phyloP scores from a whole-genome alignment of 805 yeast genomes.

The Zygosaccharomyces kombuchaensis region DNA sequence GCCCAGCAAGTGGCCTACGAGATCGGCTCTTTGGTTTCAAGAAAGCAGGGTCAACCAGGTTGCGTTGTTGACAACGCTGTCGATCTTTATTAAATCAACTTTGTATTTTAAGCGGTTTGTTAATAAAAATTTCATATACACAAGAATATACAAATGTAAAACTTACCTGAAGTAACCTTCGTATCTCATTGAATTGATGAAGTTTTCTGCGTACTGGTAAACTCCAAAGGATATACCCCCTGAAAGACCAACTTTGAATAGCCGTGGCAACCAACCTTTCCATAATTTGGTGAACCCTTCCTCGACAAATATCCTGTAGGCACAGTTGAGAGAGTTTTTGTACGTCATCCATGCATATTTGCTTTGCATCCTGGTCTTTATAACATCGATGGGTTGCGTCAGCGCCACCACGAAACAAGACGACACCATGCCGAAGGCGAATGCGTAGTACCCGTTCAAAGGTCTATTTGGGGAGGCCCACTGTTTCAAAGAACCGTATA shows the following conservation, averaged over 20 bases:
- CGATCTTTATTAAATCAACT: conserved; percentile 25
- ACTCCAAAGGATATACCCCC: conserved; percentile 67
- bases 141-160: background rate
- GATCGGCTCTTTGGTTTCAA: conserved; percentile 57
- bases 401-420: conserved; percentile 67
- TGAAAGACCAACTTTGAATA: conserved; percentile 63
- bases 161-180: conserved; percentile 18
- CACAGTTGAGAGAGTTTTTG: conserved; percentile 57
- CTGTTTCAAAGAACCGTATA: conserved; percentile 76
- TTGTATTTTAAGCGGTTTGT: conserved; percentile 5
- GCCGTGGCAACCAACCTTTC: conserved; percentile 62
- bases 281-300: conserved; percentile 46
- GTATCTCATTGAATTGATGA: conserved; percentile 19
- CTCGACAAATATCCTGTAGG: conserved; percentile 45
- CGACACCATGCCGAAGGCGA: conserved; percentile 53
- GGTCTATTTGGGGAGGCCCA: conserved; percentile 44
- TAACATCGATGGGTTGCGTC: conserved; percentile 86
- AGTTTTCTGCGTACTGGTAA: conserved; percentile 52
- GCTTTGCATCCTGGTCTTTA: conserved; percentile 84
- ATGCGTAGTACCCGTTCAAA: conserved; percentile 35
- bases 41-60: conserved; percentile 49
- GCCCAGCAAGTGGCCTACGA: conserved; percentile 73
- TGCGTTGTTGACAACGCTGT: conserved; percentile 52
- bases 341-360: conserved; percentile 56
- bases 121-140: conserved; percentile 6